A percentile compares a stretch with the other conserved stretches of the same genome.
Evolutionary conservation across 2,329 filamentous ascomycete species (phyloP).

Genomic region (Colletotrichum acutatum): DNA sequence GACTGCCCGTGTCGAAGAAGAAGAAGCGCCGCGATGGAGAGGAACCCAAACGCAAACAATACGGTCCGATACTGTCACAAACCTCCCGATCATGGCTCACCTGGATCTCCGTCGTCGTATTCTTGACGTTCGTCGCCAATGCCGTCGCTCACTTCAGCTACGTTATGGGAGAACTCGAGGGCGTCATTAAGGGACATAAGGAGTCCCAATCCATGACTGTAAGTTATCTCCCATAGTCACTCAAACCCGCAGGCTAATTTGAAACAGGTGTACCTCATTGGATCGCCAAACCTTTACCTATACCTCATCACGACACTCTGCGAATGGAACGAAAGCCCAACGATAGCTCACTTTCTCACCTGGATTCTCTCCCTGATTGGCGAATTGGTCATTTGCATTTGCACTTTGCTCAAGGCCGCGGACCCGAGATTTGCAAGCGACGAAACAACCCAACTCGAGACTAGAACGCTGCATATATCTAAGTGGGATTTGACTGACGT

Average conservation of each 20-base stretch:
- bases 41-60: conserved; percentile 45
- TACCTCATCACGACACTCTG: conserved; percentile 88
- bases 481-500: conserved; percentile 74
- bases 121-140: conserved; percentile 81
- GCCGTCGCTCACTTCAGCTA: conserved; percentile 61
- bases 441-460: conserved; percentile 17
- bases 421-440: conserved; percentile 41
- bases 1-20: conserved; percentile 76
- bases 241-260: conserved; percentile 26
- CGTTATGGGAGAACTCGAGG: conserved; percentile 27
- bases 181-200: conserved; percentile 12
- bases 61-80: conserved; percentile 56
- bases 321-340: conserved; percentile 85
- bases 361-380: conserved; percentile 81
- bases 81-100: conserved; percentile 78
- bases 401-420: conserved; percentile 74
- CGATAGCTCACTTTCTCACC: conserved; percentile 79
- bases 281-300: conserved; percentile 87
- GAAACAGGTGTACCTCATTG: conserved; percentile 82
- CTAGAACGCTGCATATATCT: not conserved
- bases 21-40: conserved; percentile 52
- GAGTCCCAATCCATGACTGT: conserved; percentile 33
- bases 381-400: conserved; percentile 78
- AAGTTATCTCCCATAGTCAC: conserved; percentile 1
- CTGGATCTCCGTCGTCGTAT: conserved; percentile 76